Evolutionary conservation across 768 basidiomycete genomes (phyloP), one percentile per base, ranked within the genome.

Genomic region (Lyophyllum shimeji): DNA sequence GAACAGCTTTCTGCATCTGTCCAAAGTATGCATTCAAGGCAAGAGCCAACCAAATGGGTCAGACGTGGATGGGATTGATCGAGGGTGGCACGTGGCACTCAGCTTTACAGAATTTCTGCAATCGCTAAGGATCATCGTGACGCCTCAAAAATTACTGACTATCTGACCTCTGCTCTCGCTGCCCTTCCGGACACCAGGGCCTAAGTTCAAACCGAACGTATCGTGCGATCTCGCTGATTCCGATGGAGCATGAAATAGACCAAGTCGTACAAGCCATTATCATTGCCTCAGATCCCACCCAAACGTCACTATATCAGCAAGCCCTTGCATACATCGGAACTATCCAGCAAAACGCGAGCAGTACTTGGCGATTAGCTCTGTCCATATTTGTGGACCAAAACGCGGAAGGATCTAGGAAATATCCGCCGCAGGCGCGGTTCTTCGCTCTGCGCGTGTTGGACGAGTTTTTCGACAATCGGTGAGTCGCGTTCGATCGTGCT

Each of bases 381-480:
- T 76, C 82, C 31, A 76, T 93, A 44, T 94, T 93, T 66, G 80
- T 86, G 24, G 86, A 85, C 61, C 71, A 74, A 55, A 78, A 78
- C 42, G 64, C 82, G 20, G 80, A 84, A 60, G 87, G 89, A n/a
- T 66, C 73, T 2, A 77, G 86, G 62, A 88, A 85, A 72, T 81
- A 91, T 67, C 81, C 85, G 20, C 67, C 83, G 31, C 84, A 91
- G 66, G 88, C 82, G 44, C 81, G 92, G 60, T 90, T 93, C 73
- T 91, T 86, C 71, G 89, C 89, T 24, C 76, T 94, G 63, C 80
- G 89, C 51, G 82, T 94, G 56, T 65, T 93, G 58, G 90, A 93
- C 57, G 89, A 93, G 49, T 91, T 90, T 65, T 77, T 93, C 59
- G 91, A 91, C 62, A 85, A 85, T 71, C 80, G 87, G 91, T 92